phyloP scores from a whole-genome alignment of 225 moss, liverwort and hornwort genomes.

The Bryoerythrophyllum caledonicum region DNA sequence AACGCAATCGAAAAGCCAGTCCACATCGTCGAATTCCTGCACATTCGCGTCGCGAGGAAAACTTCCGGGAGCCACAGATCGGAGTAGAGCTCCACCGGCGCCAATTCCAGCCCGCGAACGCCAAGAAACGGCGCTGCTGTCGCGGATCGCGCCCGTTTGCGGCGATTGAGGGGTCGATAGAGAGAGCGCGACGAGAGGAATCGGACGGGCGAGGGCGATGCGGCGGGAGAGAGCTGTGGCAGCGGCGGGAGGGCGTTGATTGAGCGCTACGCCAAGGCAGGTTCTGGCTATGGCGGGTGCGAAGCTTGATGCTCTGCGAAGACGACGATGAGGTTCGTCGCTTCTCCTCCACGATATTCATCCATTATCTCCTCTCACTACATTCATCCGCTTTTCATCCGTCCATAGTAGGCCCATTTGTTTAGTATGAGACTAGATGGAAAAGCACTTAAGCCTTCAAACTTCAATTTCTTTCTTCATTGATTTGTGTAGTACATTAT shows the following conservation, averaged over 20 bases:
- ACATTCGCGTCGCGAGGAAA: background rate
- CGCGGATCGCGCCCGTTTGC: background rate
- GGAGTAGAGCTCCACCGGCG: background rate
- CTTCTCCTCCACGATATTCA: background rate
- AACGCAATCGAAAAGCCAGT: slow-evolving; percentile 7
- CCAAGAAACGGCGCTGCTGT: background rate
- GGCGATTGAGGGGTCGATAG: slow-evolving; percentile 11
- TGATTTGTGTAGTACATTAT: background rate
- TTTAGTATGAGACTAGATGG: background rate
- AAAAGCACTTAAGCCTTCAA: background rate
- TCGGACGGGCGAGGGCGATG: background rate
- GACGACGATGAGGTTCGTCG: slow-evolving; percentile 14
- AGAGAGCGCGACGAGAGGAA: background rate
- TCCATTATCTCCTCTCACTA: background rate
- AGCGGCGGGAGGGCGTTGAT: background rate
- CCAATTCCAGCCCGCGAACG: background rate
- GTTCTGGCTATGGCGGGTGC: slow-evolving; percentile 20
- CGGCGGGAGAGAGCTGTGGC: background rate
- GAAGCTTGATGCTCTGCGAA: background rate
- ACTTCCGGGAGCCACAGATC: background rate
- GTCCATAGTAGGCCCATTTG: background rate
- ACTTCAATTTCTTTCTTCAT: background rate
- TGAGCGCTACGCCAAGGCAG: background rate
- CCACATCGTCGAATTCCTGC: slow-evolving; percentile 13
- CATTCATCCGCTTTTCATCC: background rate